Evolutionary conservation across 179 eudicot species (phyloP), one percentile per base, ranked within the genome.

Genomic region (Sideroxylon spinosum): DNA sequence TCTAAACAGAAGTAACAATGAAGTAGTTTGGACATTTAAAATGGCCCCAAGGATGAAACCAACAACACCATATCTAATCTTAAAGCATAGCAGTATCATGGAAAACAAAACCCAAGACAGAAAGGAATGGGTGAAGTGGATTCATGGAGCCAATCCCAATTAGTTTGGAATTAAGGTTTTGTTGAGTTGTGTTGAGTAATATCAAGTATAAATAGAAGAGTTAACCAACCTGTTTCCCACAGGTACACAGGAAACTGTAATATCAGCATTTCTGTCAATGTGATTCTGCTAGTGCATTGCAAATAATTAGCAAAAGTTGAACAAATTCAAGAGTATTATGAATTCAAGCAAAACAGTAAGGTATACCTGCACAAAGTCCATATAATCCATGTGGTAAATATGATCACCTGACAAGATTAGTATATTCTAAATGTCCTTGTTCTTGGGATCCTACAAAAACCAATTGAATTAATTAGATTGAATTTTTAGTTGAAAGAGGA

Each of bases 341-440:
- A n/a, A 48, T 37, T 29, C 20, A n/a, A 19, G 5, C 13, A 69
- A 17, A n/a, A 6, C 25, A 52, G 65, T 13, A 17, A 56, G 16
- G 8, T 49, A 17, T 87, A 89, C 95, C 96, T 93, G 96, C 75
- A 93, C 84, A 23, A 87, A 87, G 77, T 86, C 92, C 93, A 94
- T 91, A 79, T 94, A 94, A 78, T 94, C 86, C 98, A 94, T 94
- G 29, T 91, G 85, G 75, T 94, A 94, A 70, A 94, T 89, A 85
- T 94, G 98, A 85, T 94, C 98, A 22, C 98, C 97, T 0, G 97
- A 94, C 66, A 94, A 81, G 80, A 94, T 92, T 77, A 93, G 29
- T 64, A 93, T 86, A 80, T 94, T 80, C 77, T 94, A 92, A 29
- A 94, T 85, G 74, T 92, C 83, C 86, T 89, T 90, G 80, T 87